phyloP scores from a whole-genome alignment of 139 green algal genomes.

The Coccomyxa sp. region DNA sequence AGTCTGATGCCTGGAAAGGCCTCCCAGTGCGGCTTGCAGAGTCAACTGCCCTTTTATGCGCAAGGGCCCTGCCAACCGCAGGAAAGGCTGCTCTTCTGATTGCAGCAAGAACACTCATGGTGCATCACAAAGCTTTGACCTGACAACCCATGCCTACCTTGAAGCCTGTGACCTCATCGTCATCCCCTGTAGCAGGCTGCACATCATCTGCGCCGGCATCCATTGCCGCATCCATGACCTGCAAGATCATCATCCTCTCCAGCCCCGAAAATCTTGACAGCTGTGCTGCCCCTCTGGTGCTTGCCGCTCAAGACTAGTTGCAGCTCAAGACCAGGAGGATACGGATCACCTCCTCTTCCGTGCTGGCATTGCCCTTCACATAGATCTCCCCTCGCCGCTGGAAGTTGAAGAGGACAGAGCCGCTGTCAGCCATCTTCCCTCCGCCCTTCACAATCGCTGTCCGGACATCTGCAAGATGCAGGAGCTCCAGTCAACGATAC shows the following conservation, averaged over 20 bases:
- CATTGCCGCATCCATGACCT: constrained; percentile 73
- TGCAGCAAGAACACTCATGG: not conserved
- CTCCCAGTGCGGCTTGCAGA: not conserved
- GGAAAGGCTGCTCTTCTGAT: not conserved
- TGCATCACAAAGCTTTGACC: not conserved
- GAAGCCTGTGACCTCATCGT: constrained; percentile 28
- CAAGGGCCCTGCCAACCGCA: not conserved
- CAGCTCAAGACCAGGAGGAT: not conserved
- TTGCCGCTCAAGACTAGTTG: not conserved
- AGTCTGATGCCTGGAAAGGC: not conserved
- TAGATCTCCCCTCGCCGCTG: constrained; percentile 42
- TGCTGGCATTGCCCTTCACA: constrained; percentile 5
- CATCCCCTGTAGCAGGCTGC: constrained; percentile 33
- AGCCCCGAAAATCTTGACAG: not conserved
- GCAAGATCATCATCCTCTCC: not conserved
- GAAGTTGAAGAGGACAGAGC: constrained; percentile 93
- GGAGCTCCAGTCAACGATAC: too few relatives aligned
- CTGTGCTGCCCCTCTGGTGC: not conserved
- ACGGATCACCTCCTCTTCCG: constrained; percentile 26
- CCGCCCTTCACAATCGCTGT: constrained; percentile 71
- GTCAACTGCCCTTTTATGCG: not conserved
- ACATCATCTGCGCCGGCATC: constrained; percentile 73
- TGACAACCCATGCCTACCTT: constrained; percentile 16
- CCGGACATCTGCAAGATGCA: constrained; percentile 60
- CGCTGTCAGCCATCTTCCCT: constrained; percentile 82